phyloP scores from a whole-genome alignment of 2,329 filamentous ascomycete genomes.

The Exophiala bonariae region DNA sequence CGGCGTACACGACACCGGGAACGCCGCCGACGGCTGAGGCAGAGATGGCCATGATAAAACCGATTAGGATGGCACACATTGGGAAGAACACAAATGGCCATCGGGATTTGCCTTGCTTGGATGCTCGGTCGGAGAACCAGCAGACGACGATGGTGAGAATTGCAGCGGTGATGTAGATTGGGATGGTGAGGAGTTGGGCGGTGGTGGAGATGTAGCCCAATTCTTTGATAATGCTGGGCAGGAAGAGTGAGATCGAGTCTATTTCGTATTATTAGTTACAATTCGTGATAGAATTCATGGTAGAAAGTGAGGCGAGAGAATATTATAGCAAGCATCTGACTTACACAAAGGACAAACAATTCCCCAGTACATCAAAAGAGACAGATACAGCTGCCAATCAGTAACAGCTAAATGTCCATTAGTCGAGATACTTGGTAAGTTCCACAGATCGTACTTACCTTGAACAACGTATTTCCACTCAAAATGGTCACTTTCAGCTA shows the following conservation, averaged over 20 bases:
- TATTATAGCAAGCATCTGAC: constrained; percentile 39
- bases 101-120: constrained; percentile 38
- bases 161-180: constrained; percentile 42
- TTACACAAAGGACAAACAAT: constrained; percentile 40
- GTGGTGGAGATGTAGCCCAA: constrained; percentile 40
- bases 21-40: constrained; percentile 33
- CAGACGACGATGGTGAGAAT: constrained; percentile 45
- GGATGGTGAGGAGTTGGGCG: constrained; percentile 42
- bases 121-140: constrained; percentile 57
- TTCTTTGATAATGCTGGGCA: constrained; percentile 43
- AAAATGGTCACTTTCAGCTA: constrained; percentile 33
- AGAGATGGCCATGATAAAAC: constrained; percentile 55
- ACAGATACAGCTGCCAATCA: constrained; percentile 32
- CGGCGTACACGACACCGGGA: constrained; percentile 47
- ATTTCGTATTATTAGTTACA: too few relatives aligned
- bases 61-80: constrained; percentile 55
- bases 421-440: constrained; percentile 28
- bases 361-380: constrained; percentile 40
- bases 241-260: constrained; percentile 38
- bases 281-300: too few relatives aligned
- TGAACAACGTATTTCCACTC: constrained; percentile 41
- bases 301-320: constrained; percentile 42
- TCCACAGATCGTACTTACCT: constrained; percentile 34
- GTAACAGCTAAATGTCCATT: constrained; percentile 37
- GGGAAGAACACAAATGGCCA: constrained; percentile 58